A percentile compares a stretch with the other conserved stretches of the same genome.
phyloP scores from a whole-genome alignment of 23 red algal species.

The Chondrus crispus region DNA sequence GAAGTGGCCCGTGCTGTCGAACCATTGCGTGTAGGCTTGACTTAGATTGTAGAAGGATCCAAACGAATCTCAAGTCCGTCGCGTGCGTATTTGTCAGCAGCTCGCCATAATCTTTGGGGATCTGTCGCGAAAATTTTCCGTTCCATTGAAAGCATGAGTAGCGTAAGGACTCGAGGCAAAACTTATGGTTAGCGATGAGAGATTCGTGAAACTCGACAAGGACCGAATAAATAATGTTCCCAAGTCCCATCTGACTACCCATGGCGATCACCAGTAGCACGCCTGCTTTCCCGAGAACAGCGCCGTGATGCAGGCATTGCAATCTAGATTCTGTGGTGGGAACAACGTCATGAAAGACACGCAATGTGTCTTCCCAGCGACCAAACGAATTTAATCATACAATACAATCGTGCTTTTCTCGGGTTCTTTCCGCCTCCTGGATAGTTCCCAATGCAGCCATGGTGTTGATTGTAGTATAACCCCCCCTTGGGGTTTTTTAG shows the following conservation, averaged over 20 bases:
- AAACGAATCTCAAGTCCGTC: neutral
- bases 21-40: neutral
- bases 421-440: neutral
- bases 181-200: neutral
- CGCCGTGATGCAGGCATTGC: slow-evolving; percentile 1
- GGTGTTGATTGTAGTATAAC: neutral
- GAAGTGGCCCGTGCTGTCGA: neutral
- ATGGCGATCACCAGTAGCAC: neutral
- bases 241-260: neutral
- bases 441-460: neutral
- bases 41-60: neutral
- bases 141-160: neutral
- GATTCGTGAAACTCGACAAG: neutral
- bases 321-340: neutral
- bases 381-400: neutral
- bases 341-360: neutral
- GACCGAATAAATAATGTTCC: neutral
- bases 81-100: neutral
- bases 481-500: too few relatives aligned
- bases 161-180: neutral
- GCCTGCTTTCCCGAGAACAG: neutral
- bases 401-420: neutral
- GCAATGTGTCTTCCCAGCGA: neutral
- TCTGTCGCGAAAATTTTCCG: neutral
- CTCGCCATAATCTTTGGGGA: neutral